Base-by-base conservation (phyloP, 192 early-diverging fungal species). In the Coemansia sp. region DNA sequence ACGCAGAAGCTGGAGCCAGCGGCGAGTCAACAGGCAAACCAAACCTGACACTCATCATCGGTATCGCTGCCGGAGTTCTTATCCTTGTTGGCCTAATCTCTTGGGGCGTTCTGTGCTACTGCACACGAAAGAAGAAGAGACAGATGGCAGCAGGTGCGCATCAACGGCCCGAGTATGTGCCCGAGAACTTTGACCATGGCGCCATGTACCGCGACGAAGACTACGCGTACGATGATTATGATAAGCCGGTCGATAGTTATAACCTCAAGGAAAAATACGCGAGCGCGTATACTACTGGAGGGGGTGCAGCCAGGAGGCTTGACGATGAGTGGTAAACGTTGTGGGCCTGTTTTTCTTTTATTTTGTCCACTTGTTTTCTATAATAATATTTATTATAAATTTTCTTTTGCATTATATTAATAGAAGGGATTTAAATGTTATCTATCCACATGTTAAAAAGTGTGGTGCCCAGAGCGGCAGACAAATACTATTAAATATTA, bases 41-140 rank as follows among this genome's bases (percentile, higher is more conserved):
- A 37, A 62, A 46, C 46, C 6, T 56, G 14, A 25, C 28, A 5
- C 50, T 55, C n/a, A 64, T 60, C 26, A 48, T 61, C 11, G 72
- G 28, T 3, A 56, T 74, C 5, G 58, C 23, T 10, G 52, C 61
- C 6, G 34, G 58, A 25, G 61, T 55, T 0, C 17, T 74, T 38
- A 37, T 62, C 10, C 50, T 69, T 12, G 50, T 62, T 17, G 72
- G 66, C 7, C 48, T 68, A 3, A 46, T 69, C 22, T 74, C 72
- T 20, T 74, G 72, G 72, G 51, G 25, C 1, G 66, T 20, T 1
- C 54, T 74, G 56, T 68, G 64, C 53, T 57, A 62, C 23, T 47
- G 68, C 20, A 63, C 58, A 46, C 64, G 52, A 42, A 59, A 64
- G 51, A 70, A 70, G 58, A 52, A 52, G 60, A 19, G 49, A 34